A percentile compares a stretch with the other conserved stretches of the same genome.
Conservation (phyloP, 106 monocot genomes). For the Agapanthus africanus region DNA sequence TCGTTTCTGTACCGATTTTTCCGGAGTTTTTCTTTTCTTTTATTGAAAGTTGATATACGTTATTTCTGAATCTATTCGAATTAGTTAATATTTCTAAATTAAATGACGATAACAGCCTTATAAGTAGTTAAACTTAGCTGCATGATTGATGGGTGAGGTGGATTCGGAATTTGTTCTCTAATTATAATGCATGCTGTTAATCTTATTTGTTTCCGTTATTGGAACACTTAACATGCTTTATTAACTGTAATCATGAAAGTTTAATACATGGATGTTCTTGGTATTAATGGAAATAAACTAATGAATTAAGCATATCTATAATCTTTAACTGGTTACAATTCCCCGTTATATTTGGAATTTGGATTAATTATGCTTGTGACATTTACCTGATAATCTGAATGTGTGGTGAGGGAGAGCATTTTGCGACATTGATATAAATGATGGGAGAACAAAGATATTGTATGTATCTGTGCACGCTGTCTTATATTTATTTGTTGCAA, state of each 20-base stretch:
- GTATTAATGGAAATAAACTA: neutral
- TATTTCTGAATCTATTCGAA: neutral
- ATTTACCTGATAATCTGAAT: too few relatives aligned
- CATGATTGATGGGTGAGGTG: neutral
- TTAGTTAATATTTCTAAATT: too few relatives aligned
- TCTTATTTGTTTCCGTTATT: neutral
- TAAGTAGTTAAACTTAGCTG: neutral
- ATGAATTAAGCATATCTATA: neutral
- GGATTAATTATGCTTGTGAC: neutral
- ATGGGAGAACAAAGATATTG: too few relatives aligned
- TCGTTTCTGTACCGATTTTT: neutral
- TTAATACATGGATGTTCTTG: neutral
- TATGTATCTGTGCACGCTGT: too few relatives aligned
- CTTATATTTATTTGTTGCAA: neutral
- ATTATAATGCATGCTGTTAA: too few relatives aligned
- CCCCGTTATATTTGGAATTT: neutral
- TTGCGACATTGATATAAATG: too few relatives aligned
- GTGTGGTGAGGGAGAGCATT: too few relatives aligned
- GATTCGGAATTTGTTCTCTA: too few relatives aligned
- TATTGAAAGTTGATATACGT: slow-evolving; percentile 1
- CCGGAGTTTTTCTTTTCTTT: too few relatives aligned
- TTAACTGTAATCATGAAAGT: neutral
- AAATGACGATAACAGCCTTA: neutral
- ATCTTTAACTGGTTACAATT: neutral
- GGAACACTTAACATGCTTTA: neutral